phyloP scores from a whole-genome alignment of 768 basidiomycete species.

The Boletus rex-veris region DNA sequence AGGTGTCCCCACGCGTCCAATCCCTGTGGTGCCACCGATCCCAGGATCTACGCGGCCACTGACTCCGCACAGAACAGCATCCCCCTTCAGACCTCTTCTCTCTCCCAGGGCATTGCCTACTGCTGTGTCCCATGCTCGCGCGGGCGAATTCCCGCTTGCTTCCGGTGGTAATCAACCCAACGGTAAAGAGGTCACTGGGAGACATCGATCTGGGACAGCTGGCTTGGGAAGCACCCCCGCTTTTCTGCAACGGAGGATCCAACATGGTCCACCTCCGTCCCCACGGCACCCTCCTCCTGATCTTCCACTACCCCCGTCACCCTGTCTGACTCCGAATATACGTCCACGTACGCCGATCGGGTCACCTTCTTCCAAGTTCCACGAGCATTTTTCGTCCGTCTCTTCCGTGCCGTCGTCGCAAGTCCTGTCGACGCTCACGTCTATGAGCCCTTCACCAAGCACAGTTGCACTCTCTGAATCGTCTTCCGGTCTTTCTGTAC shows the following conservation, averaged over 20 bases:
- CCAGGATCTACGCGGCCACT: conserved; percentile 13
- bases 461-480: conserved; percentile 26
- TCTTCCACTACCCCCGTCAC: conserved; percentile 28
- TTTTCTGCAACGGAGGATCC: conserved; percentile 31
- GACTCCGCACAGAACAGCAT: conserved; percentile 13
- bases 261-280: conserved; percentile 22
- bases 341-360: conserved; percentile 11
- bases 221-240: conserved; percentile 17
- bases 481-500: conserved; percentile 28
- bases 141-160: background rate
- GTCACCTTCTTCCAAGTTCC: conserved; percentile 27
- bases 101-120: conserved; percentile 10
- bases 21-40: conserved; percentile 11
- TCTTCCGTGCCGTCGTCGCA: conserved; percentile 22
- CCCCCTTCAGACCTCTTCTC: conserved; percentile 23
- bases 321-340: background rate
- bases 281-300: conserved; percentile 30
- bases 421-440: conserved; percentile 1
- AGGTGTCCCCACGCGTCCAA: conserved; percentile 12
- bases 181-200: conserved; percentile 5
- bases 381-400: conserved; percentile 32
- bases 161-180: conserved; percentile 8
- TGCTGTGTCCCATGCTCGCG: background rate
- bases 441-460: conserved; percentile 21
- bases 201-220: conserved; percentile 15